Conservation (phyloP, 371 early-diverging fungal species). For the Mortierella sp. region DNA sequence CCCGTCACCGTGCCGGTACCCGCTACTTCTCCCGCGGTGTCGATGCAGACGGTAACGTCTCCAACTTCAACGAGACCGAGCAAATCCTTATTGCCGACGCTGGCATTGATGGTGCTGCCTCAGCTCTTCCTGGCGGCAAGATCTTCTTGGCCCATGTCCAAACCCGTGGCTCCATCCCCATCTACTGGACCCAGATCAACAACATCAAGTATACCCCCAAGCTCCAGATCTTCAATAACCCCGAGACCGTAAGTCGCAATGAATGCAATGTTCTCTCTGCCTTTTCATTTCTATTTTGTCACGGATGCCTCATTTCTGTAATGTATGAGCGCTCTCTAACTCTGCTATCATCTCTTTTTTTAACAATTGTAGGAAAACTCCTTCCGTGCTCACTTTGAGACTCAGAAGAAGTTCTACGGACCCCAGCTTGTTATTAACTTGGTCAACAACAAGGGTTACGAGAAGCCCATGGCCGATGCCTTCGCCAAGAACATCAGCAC, state of each 20-base stretch:
- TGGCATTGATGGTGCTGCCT: slow-evolving; percentile 17
- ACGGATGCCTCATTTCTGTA: background rate
- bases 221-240: slow-evolving; percentile 78
- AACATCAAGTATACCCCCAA: slow-evolving; percentile 94
- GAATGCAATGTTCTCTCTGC: background rate
- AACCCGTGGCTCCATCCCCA: slow-evolving; percentile 98
- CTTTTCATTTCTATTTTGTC: background rate
- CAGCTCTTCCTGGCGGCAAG: slow-evolving; percentile 8
- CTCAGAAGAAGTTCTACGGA: slow-evolving; percentile 80
- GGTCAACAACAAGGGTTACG: slow-evolving; percentile 93
- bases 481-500: slow-evolving; percentile 76
- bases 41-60: slow-evolving; percentile 95
- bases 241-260: slow-evolving; percentile 70
- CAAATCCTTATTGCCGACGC: slow-evolving; percentile 83
- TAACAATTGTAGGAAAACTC: slow-evolving; percentile 49
- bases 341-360: slow-evolving; percentile 9
- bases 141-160: slow-evolving; percentile 83
- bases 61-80: slow-evolving; percentile 99
- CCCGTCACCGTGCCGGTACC: slow-evolving; percentile 83
- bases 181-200: slow-evolving; percentile 97
- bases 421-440: slow-evolving; percentile 91
- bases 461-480: slow-evolving; percentile 83
- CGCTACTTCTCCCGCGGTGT: slow-evolving; percentile 97
- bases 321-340: slow-evolving; percentile 1
- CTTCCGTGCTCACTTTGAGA: slow-evolving; percentile 81